A percentile compares a stretch with the other conserved stretches of the same genome.
Conservation (phyloP, 495 filamentous ascomycete species). For the Acidomyces sp. region DNA sequence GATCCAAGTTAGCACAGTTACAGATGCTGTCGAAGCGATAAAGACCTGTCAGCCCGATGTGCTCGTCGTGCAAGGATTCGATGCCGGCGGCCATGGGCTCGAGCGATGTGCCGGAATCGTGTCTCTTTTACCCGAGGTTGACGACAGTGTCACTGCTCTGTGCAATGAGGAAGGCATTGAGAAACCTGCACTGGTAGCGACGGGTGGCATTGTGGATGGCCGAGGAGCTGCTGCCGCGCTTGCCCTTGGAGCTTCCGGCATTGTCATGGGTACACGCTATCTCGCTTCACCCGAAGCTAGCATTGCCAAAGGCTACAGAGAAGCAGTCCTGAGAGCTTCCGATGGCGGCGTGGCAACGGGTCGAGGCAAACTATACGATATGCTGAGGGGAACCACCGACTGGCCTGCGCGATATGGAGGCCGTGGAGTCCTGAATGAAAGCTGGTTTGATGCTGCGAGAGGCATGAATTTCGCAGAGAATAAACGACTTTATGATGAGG, state of each 20-base stretch:
- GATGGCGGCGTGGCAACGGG: constrained; percentile 54
- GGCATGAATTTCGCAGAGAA: constrained; percentile 47
- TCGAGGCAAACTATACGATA: constrained; percentile 58
- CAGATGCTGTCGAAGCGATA: constrained; percentile 38
- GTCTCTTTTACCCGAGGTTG: constrained; percentile 43
- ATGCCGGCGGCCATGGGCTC: constrained; percentile 65
- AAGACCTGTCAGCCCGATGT: constrained; percentile 40
- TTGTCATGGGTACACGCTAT: constrained; percentile 60
- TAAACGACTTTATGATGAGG: constrained; percentile 45
- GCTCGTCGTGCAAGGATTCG: constrained; percentile 57
- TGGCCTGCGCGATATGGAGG: constrained; percentile 57
- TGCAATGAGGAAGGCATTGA: neutral
- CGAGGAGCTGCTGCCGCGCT: constrained; percentile 52
- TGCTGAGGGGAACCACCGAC: constrained; percentile 49
- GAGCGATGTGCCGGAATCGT: constrained; percentile 45
- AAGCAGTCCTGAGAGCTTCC: constrained; percentile 44
- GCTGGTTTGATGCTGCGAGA: constrained; percentile 42
- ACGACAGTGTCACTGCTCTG: constrained; percentile 37
- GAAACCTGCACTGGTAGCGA: constrained; percentile 47
- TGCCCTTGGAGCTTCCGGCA: constrained; percentile 52
- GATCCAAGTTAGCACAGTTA: constrained; percentile 53
- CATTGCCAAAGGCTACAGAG: constrained; percentile 45
- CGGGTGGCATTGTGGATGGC: constrained; percentile 62
- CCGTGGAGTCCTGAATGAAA: constrained; percentile 49
- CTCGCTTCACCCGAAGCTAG: constrained; percentile 52